These are phyloP conservation scores for Chalciporus sp. DNA, from an alignment of 1,284 basidiomycete genomes.

Conservation along the genomic window DNA sequence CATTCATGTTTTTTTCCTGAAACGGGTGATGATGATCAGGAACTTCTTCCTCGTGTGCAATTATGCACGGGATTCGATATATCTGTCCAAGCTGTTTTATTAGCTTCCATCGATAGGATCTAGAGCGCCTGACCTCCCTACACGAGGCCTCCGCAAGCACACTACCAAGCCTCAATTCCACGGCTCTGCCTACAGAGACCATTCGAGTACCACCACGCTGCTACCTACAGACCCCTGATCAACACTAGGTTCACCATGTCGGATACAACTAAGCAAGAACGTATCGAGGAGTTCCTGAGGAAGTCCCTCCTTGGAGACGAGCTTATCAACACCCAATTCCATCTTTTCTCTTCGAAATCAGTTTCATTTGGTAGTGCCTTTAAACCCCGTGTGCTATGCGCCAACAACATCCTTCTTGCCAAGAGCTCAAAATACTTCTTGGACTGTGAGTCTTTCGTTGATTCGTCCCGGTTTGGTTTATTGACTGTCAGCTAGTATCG, in stretches of 20 bases:
- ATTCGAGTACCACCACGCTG: neutral
- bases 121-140: too few species aligned
- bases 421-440: conserved; percentile 28
- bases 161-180: neutral
- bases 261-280: conserved; percentile 7
- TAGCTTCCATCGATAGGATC: too few species aligned
- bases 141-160: too few species aligned
- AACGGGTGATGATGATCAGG: too few species aligned
- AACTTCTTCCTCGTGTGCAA: too few species aligned
- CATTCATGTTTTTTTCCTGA: too few species aligned
- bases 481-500: conserved; percentile 15
- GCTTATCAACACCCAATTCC: conserved; percentile 32
- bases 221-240: neutral
- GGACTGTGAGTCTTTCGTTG: conserved; percentile 14
- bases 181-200: too few species aligned
- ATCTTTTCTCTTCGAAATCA: conserved; percentile 30
- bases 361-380: conserved; percentile 2
- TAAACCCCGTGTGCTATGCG: conserved; percentile 24
- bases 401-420: conserved; percentile 25
- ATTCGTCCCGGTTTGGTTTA: neutral
- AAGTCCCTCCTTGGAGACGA: conserved; percentile 31
- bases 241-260: neutral
- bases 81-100: too few species aligned
- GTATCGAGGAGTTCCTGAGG: conserved; percentile 23
- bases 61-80: too few species aligned